Base-by-base conservation (phyloP, 2,329 filamentous ascomycete species). In the Grosmannia huntii region DNA sequence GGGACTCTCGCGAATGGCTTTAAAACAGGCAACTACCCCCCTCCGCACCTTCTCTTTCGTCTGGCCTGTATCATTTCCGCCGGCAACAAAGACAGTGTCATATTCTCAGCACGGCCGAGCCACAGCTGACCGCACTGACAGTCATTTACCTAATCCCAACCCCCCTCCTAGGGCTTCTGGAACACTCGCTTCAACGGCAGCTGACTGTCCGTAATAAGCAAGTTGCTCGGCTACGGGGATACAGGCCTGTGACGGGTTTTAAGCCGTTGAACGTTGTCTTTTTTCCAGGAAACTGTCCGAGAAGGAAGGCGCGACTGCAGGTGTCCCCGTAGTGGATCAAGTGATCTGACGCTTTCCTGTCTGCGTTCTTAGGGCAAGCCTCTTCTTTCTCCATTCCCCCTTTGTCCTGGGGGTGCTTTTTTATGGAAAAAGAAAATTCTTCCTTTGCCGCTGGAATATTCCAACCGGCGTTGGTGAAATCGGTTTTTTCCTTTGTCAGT, bases 121-220 rank as follows among this genome's bases (percentile, higher is more conserved):
- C 10, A 11, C 38, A 25, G 36, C 36, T 25, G 14, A 36, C 23
- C 52, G 12, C 1, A 12, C 3, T 23, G 31, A 11, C 31, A 19
- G 23, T 55, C 36, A 21, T 36, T 31, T 67, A 66, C 65, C 62
- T 67, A 67, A 67, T 66, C 54, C 53, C 55, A 63, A 65, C 59
- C 57, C 57, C 53, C 23, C 6, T 28, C 36, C 16, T n/a, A 38
- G 36, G 36, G 21, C 46, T 21, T 46, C 53, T 25, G 28, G 38
- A 14, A 41, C 38, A 41, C 12, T 41, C 19, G 12, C 49, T 10
- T 33, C 48, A 48, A 41, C 49, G 33, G 38, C 38, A 5, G 19
- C 11, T 19, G 31, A 41, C 27, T n/a, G 48, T 31, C 48, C 48
- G 21, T 25, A 49, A 49, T 19, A 53, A 53, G 51, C 51, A 53